Conservation (phyloP, 495 filamentous ascomycete genomes). For the Daldinia concentrica region DNA sequence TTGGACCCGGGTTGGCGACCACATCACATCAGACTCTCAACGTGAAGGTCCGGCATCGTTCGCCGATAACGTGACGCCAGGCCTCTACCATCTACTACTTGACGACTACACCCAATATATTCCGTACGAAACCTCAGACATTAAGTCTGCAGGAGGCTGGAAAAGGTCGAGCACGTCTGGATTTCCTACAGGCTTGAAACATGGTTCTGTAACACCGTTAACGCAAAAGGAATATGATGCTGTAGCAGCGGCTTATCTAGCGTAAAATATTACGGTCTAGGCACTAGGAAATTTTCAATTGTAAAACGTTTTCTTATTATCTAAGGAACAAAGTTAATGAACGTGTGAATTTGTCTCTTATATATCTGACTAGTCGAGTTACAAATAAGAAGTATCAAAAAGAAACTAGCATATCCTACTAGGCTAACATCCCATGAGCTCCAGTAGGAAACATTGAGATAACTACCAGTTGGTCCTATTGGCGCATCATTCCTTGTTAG, state of each 20-base stretch:
- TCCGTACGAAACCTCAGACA: slow-evolving; percentile 45
- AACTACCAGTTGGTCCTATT: too few relatives aligned
- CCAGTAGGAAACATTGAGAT: too few relatives aligned
- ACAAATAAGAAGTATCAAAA: too few relatives aligned
- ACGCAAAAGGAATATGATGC: slow-evolving; percentile 45
- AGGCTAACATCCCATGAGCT: too few relatives aligned
- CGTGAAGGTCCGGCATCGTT: slow-evolving; percentile 52
- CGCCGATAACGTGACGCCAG: slow-evolving; percentile 45
- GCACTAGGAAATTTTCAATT: not conserved
- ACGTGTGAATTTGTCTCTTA: too few relatives aligned
- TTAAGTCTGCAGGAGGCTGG: slow-evolving; percentile 38
- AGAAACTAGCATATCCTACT: too few relatives aligned
- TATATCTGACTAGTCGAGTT: too few relatives aligned
- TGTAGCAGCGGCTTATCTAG: slow-evolving; percentile 43
- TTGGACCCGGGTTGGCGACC: slow-evolving; percentile 45
- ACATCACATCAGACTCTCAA: slow-evolving; percentile 27
- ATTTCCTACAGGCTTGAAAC: slow-evolving; percentile 49
- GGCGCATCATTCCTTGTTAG: too few relatives aligned
- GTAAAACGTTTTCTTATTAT: not conserved
- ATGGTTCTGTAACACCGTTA: slow-evolving; percentile 49
- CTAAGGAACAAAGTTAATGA: too few relatives aligned
- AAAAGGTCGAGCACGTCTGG: slow-evolving; percentile 35
- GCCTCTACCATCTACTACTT: slow-evolving; percentile 48
- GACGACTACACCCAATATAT: slow-evolving; percentile 53
- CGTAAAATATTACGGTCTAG: slow-evolving; percentile 1